These are phyloP conservation scores for Fennellomyces sp. DNA, from an alignment of 371 early-diverging fungal genomes.

Conservation along the genomic window DNA sequence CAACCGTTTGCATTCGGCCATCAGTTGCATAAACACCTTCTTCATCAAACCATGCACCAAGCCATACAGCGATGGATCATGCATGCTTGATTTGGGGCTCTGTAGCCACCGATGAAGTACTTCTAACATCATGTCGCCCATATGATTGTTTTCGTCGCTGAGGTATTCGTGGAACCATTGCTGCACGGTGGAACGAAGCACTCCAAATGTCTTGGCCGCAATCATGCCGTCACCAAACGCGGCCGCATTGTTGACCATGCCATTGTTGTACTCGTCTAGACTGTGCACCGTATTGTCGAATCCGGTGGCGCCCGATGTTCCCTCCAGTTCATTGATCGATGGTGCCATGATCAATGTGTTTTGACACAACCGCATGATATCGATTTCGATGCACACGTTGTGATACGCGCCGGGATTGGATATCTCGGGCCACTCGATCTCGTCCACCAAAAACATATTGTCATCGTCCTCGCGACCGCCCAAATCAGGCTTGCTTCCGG, in stretches of 20 bases:
- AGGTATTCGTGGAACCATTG: constrained; percentile 66
- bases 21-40: constrained; percentile 82
- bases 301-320: constrained; percentile 55
- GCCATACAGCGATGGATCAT: constrained; percentile 83
- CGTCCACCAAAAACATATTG: constrained; percentile 56
- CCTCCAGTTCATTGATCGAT: constrained; percentile 80
- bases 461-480: constrained; percentile 91
- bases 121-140: constrained; percentile 77
- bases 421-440: constrained; percentile 68
- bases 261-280: constrained; percentile 54
- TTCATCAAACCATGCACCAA: constrained; percentile 87
- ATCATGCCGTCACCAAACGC: constrained; percentile 64
- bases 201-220: constrained; percentile 69
- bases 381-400: constrained; percentile 83
- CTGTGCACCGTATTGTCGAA: constrained; percentile 44
- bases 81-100: constrained; percentile 71
- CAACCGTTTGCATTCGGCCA: constrained; percentile 77
- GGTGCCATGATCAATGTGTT: constrained; percentile 79
- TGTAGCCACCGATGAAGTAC: constrained; percentile 91
- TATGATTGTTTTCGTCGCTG: constrained; percentile 37
- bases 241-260: constrained; percentile 39
- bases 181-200: constrained; percentile 79
- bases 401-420: constrained; percentile 77
- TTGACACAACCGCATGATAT: constrained; percentile 80
- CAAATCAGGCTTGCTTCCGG: constrained; percentile 79